phyloP scores from a whole-genome alignment of 2,329 filamentous ascomycete species.

The Zymoseptoria brevis region DNA sequence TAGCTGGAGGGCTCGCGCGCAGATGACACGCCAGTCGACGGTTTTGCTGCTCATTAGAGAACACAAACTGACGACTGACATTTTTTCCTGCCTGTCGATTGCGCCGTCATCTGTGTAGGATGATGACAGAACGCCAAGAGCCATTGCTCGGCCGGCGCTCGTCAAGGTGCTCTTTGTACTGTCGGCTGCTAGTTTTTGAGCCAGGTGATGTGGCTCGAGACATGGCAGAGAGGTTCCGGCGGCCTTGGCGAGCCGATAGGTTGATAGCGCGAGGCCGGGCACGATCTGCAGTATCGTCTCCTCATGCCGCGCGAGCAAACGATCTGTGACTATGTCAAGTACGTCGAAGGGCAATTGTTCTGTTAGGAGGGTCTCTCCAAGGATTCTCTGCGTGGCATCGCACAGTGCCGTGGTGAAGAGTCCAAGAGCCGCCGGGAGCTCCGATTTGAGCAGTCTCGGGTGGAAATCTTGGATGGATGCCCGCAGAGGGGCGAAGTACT shows the following conservation, averaged over 20 bases:
- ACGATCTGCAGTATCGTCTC: constrained; percentile 17
- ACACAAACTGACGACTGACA: constrained; percentile 30
- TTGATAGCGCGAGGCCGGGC: constrained; percentile 16
- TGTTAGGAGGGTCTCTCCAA: background rate
- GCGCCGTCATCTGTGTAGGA: constrained; percentile 11
- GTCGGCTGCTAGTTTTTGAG: constrained; percentile 21
- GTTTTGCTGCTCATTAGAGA: constrained; percentile 23
- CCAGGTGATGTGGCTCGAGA: constrained; percentile 14
- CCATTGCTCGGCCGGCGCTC: constrained; percentile 38
- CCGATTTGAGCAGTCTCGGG: constrained; percentile 22
- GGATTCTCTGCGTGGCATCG: constrained; percentile 2
- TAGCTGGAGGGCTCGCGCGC: constrained; percentile 33
- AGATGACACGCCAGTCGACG: constrained; percentile 40
- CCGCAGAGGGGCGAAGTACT: constrained; percentile 4
- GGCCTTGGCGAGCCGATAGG: constrained; percentile 12
- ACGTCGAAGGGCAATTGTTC: constrained; percentile 2
- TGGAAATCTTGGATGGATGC: constrained; percentile 16
- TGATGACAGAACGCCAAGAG: constrained; percentile 33
- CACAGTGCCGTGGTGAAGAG: constrained; percentile 18
- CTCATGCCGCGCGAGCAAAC: constrained; percentile 25
- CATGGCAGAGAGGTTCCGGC: constrained; percentile 12
- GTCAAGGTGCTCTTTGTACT: constrained; percentile 33
- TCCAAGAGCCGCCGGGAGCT: constrained; percentile 21
- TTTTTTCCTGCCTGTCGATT: constrained; percentile 10
- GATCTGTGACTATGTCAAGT: constrained; percentile 18